Base-by-base conservation (phyloP, 768 basidiomycete species). In the Trametes villosa region DNA sequence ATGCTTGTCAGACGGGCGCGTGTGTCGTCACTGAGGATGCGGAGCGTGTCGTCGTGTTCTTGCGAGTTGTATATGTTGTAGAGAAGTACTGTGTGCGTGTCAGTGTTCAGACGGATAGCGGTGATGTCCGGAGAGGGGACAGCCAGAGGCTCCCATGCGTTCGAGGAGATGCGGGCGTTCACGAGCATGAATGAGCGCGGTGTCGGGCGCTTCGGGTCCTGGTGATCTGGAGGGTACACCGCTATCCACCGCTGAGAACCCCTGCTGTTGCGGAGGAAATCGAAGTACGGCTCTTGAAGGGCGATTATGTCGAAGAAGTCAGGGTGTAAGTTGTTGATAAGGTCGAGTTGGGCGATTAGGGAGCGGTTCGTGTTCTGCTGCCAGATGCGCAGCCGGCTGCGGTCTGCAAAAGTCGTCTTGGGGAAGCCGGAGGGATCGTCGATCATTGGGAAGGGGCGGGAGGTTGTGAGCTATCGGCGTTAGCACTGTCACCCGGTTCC, bases 211-310 rank as follows among this genome's bases (percentile, higher is more conserved):
- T 26, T 63, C 38, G 1, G 40, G 57, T 38, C 36, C 1, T 24
- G n/a, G 53, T 71, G 71, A 0, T 33, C 15, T 0, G 65, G 5
- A 1, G 75, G 75, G 69, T 75, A 75, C 18, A 73, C 38, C 0
- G 58, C 22, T 0, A 40, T 29, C 64, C 65, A 75, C 3, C 53
- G n/a, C 0, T n/a, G 18, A 3, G 36, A 38, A 18, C 36, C 36
- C 4, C 36, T 12, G 11, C 36, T 38, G 36, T 38, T 38, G 3
- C 36, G 36, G 11, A 38, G 36, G 5, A 15, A 40, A 60, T 75
- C 72, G 2, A 75, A 58, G 57, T 72, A 68, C 1, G 77, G 79
- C 70, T 80, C 79, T 64, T 81, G 79, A 11, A 80, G 17, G 0
- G 68, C 58, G 0, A 78, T 34, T 0, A 81, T 67, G 61, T 81